Base-by-base conservation (phyloP, 306 rosid species). In the Quillaja saponaria region DNA sequence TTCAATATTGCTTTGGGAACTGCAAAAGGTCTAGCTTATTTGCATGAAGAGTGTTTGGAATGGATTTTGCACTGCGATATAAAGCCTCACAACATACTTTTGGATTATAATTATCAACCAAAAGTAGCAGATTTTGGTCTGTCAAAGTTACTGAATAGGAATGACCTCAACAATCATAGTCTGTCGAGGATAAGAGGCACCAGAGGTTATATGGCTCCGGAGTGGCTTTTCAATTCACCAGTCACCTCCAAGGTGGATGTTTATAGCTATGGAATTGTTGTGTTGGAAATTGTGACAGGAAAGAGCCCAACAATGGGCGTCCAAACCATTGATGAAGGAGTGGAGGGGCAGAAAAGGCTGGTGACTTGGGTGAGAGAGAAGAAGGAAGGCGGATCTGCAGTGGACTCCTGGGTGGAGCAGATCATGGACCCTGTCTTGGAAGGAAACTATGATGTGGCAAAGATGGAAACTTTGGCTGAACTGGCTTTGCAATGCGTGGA, bases 11-110 rank as follows among this genome's bases (percentile, higher is more conserved):
- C 94, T 7, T 13, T 78, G 1, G 89, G 94, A 10, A 80, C 76
- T 0, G 85, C 85, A 8, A 86, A 49, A 49, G 89, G 85, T 5
- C 66, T 86, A 10, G 78, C 83, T 52, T 86, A 86, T 78, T n/a
- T 86, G 11, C 89, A 86, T 15, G 89, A 86, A 3, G 89, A 80
- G 53, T 86, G 94, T 64, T 76, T 78, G 65, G 92, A 86, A 58
- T 86, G 94, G 89, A 73, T 83, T 60, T 62, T 87, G n/a, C 95
- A 84, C 17, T 87, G 87, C 15, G 95, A 87, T 35, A 85, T 82
- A 20, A 87, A 82, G 79, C 91, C 89, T 58, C 83, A 82, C 6
- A 87, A 87, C 54, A 82, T 84, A 59, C 83, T 87, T 5, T 45
- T 87, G 4, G 80, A 81, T 67, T 62, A 79, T 1, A 51, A 68